These are phyloP conservation scores for Suillus discolor DNA, from an alignment of 768 basidiomycete species.

Conservation along the genomic window DNA sequence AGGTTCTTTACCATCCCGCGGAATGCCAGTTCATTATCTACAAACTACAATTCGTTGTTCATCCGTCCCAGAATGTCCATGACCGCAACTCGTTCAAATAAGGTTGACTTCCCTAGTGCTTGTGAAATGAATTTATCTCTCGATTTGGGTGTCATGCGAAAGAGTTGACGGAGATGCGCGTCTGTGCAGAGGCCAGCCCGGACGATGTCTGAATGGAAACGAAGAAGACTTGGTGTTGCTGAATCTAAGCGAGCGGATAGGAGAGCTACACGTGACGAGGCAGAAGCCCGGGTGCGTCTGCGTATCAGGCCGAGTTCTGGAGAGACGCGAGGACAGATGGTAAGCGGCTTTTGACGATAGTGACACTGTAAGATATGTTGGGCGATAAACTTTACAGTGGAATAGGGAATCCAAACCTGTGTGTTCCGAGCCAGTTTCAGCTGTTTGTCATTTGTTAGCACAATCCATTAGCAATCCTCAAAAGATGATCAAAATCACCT, in stretches of 20 bases:
- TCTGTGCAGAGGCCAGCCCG: neutral
- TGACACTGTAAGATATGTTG: neutral
- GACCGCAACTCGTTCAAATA: neutral
- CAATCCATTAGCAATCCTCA: neutral
- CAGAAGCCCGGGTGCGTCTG: neutral
- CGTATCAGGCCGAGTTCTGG: too few relatives aligned
- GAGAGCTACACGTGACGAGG: neutral
- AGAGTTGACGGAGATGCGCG: neutral
- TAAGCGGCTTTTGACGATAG: neutral
- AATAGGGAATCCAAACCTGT: neutral
- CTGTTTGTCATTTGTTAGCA: neutral
- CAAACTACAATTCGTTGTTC: neutral
- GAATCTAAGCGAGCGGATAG: neutral
- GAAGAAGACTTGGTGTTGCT: constrained; percentile 5
- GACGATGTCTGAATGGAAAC: neutral
- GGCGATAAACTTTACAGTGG: neutral
- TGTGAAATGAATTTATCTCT: neutral
- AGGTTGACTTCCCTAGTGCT: neutral
- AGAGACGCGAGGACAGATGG: neutral
- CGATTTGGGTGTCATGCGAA: neutral
- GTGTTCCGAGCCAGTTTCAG: neutral
- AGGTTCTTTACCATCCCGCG: constrained; percentile 35
- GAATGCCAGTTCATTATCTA: neutral
- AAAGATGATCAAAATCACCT: neutral
- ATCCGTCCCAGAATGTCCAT: neutral